Evolutionary conservation across 2,329 filamentous ascomycete species (phyloP), one percentile per base, ranked within the genome.

Genomic region (Tolypocladium tundrense): DNA sequence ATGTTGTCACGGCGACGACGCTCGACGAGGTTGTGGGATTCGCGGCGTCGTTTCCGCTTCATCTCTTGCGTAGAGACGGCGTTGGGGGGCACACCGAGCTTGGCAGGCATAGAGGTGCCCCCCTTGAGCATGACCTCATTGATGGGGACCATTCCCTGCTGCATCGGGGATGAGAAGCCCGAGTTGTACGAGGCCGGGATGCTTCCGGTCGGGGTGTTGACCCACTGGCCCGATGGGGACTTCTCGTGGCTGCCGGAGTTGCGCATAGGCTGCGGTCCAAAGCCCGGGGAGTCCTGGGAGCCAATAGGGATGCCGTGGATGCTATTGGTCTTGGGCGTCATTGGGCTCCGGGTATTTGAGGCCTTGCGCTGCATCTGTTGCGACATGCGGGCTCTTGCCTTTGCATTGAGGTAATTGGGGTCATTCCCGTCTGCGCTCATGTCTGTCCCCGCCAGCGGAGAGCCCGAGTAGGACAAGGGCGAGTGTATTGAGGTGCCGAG

Each of bases 1-100:
- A 99, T 99, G 70, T 97, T 97, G 76, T 97, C 94, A 61, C 94
- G 86, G 61, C 94, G 88, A 55, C 94, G 87, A 58, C 94, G 90
- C 76, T 99, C 94, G 13, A 99, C 94, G 43, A 96, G 80, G 70
- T 99, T 97, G 76, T 99, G 94, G 1, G 93, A 97, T 68, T 97
- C 94, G 43, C 94, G 84, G 60, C 94, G 86, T 60, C 92, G 84
- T 71, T 93, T 90, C 65, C 91, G 85, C 82, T 97, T 97, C 67
- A 92, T 91, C 71, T 97, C 94, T 68, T 96, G 91, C 1, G 91
- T 88, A 57, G 94, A 90, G 56, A 88, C 79, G 19, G 79, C 76
- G 43, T 70, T 70, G 19, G 75, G 68, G 41, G 71, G 71, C n/a
- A 70, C 78, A 57, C 81, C 82, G 55, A 97, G 86, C 76, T 97